A percentile compares a stretch with the other conserved stretches of the same genome.
These are phyloP conservation scores for Vigna unguiculata DNA, from an alignment of 306 rosid species.

Conservation along the genomic window DNA sequence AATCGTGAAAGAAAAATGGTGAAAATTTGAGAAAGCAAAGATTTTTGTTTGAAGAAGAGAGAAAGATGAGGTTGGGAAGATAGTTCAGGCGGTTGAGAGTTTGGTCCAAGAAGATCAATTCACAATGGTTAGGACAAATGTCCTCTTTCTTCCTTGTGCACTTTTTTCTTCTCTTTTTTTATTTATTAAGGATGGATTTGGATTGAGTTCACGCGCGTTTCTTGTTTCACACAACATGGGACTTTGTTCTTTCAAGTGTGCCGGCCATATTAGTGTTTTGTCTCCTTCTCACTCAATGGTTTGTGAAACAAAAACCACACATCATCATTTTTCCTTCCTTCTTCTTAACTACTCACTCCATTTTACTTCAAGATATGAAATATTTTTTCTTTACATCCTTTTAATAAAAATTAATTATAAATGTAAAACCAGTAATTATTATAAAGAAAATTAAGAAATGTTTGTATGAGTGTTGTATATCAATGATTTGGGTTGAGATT, in stretches of 20 bases:
- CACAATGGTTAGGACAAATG: constrained; percentile 50
- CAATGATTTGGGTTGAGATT: not conserved
- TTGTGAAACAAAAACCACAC: not conserved
- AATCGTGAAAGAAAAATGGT: not conserved
- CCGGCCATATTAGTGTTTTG: constrained; percentile 37
- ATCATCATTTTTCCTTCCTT: constrained; percentile 2
- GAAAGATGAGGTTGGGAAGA: constrained; percentile 29
- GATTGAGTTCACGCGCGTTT: constrained; percentile 52
- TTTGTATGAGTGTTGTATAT: too few relatives aligned
- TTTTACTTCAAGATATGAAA: not conserved
- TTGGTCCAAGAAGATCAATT: constrained; percentile 38
- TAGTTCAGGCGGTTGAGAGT: constrained; percentile 50
- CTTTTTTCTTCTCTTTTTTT: not conserved
- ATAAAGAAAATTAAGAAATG: too few relatives aligned
- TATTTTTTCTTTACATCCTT: not conserved
- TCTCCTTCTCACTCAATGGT: constrained; percentile 27
- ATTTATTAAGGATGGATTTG: not conserved
- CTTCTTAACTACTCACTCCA: constrained; percentile 1
- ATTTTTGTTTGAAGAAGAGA: constrained; percentile 5
- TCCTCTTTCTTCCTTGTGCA: constrained; percentile 37
- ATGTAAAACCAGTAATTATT: not conserved
- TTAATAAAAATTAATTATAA: too few relatives aligned
- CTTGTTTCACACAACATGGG: constrained; percentile 29
- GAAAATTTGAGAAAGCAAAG: too few relatives aligned
- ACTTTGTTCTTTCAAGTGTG: constrained; percentile 19